phyloP scores from a whole-genome alignment of 129 eudicot genomes.

The Cynara cardunculus region DNA sequence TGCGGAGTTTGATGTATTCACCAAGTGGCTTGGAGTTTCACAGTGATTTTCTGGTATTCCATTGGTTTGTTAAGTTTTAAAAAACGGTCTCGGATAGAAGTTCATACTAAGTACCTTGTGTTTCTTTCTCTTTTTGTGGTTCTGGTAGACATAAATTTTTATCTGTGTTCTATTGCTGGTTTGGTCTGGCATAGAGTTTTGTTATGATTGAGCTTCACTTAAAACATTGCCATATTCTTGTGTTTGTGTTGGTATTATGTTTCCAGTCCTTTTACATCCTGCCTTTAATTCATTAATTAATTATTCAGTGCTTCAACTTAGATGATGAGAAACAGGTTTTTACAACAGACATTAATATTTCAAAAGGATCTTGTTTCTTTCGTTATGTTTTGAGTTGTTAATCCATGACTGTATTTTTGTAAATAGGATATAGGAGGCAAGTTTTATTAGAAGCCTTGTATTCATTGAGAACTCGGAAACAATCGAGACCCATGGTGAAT shows the following conservation, averaged over 20 bases:
- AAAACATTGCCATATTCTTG: not conserved
- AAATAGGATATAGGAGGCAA: too few relatives aligned
- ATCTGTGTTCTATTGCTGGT: slow-evolving; percentile 17
- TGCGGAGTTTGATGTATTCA: slow-evolving; percentile 65
- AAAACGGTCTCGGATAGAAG: slow-evolving; percentile 2
- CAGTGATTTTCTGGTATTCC: slow-evolving; percentile 35
- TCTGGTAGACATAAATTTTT: slow-evolving; percentile 14
- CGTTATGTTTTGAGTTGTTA: too few relatives aligned
- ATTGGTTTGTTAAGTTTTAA: slow-evolving; percentile 15
- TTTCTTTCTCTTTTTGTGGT: not conserved
- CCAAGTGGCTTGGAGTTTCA: slow-evolving; percentile 67
- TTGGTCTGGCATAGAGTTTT: slow-evolving; percentile 27
- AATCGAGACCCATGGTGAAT: too few relatives aligned
- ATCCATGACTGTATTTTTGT: too few relatives aligned
- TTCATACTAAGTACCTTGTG: slow-evolving; percentile 20
- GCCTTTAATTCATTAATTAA: not conserved
- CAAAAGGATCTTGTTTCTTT: too few relatives aligned
- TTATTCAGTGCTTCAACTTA: not conserved
- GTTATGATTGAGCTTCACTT: slow-evolving; percentile 10
- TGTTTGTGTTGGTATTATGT: not conserved
- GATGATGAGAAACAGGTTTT: too few relatives aligned
- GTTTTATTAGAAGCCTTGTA: too few relatives aligned
- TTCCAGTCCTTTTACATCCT: not conserved
- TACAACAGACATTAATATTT: too few relatives aligned
- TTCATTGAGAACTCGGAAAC: too few relatives aligned